These are phyloP conservation scores for Pseudofabraea citricarpa DNA, from an alignment of 2,329 filamentous ascomycete genomes.

Conservation along the genomic window DNA sequence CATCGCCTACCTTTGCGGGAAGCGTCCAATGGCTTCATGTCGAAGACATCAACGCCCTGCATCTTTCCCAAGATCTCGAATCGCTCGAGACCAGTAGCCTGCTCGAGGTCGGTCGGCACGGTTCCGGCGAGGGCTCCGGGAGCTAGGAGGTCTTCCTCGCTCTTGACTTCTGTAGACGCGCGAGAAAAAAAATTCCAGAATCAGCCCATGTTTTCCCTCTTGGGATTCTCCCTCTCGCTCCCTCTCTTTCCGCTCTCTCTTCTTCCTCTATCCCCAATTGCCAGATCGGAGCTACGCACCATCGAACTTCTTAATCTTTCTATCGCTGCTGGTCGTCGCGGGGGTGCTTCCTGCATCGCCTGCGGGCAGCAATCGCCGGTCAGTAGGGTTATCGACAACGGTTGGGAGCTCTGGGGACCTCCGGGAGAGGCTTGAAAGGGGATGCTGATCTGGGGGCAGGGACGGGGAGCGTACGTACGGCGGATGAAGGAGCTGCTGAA, in stretches of 20 bases:
- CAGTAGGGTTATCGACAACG: too few species aligned
- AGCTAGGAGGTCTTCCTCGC: slow-evolving; percentile 74
- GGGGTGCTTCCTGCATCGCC: background rate
- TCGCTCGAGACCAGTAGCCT: slow-evolving; percentile 95
- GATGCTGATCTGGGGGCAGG: too few species aligned
- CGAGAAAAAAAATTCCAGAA: too few species aligned
- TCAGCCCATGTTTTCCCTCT: slow-evolving; percentile 3
- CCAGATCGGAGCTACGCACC: slow-evolving; percentile 15
- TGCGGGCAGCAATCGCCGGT: slow-evolving; percentile 13
- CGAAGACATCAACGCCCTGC: slow-evolving; percentile 96
- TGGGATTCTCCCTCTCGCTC: background rate
- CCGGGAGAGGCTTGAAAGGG: too few species aligned
- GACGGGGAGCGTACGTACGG: slow-evolving; percentile 41
- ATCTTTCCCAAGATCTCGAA: slow-evolving; percentile 99
- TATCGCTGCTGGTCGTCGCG: slow-evolving; percentile 11
- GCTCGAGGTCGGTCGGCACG: slow-evolving; percentile 90
- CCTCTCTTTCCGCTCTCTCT: background rate
- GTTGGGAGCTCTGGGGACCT: too few species aligned
- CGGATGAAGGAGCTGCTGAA: slow-evolving; percentile 57
- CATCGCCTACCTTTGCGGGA: slow-evolving; percentile 69
- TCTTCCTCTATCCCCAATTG: background rate
- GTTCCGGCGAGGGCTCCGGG: slow-evolving; percentile 79
- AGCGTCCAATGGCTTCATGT: slow-evolving; percentile 94
- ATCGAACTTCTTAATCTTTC: slow-evolving; percentile 28
- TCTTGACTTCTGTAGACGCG: slow-evolving; percentile 66